Conservation (phyloP, 257 asterid species). For the Lavandula angustifolia region DNA sequence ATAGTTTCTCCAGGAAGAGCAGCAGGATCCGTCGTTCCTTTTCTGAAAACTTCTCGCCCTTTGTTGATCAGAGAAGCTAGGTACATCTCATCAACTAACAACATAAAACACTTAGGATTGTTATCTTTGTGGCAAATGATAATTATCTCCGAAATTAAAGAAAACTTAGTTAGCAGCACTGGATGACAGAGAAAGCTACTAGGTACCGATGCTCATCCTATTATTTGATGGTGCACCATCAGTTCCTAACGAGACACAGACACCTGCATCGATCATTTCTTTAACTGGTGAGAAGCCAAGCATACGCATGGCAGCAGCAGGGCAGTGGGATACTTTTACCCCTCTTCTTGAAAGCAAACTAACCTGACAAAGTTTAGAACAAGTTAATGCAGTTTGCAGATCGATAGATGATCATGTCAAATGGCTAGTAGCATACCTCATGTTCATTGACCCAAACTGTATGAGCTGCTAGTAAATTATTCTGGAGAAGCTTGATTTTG, state of each 20-base stretch:
- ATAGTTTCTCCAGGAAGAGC: slow-evolving; percentile 75
- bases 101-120: background rate
- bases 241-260: slow-evolving; percentile 81
- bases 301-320: slow-evolving; percentile 92
- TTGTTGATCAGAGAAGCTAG: slow-evolving; percentile 80
- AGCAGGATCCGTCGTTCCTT: slow-evolving; percentile 68
- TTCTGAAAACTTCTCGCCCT: slow-evolving; percentile 66
- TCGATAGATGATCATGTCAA: background rate
- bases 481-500: slow-evolving; percentile 56
- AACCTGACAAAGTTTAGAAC: slow-evolving; percentile 44
- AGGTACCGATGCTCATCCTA: slow-evolving; percentile 85
- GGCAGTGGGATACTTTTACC: slow-evolving; percentile 85
- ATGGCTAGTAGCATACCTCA: slow-evolving; percentile 44
- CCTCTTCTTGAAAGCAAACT: slow-evolving; percentile 54
- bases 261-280: slow-evolving; percentile 74
- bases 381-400: background rate
- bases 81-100: slow-evolving; percentile 87
- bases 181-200: slow-evolving; percentile 17
- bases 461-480: slow-evolving; percentile 77
- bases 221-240: slow-evolving; percentile 88
- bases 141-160: background rate
- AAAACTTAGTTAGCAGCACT: background rate
- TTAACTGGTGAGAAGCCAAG: slow-evolving; percentile 75
- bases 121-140: background rate
- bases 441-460: slow-evolving; percentile 73